These are phyloP conservation scores for Starmerella roubikii DNA, from an alignment of 805 yeast species.

Conservation along the genomic window DNA sequence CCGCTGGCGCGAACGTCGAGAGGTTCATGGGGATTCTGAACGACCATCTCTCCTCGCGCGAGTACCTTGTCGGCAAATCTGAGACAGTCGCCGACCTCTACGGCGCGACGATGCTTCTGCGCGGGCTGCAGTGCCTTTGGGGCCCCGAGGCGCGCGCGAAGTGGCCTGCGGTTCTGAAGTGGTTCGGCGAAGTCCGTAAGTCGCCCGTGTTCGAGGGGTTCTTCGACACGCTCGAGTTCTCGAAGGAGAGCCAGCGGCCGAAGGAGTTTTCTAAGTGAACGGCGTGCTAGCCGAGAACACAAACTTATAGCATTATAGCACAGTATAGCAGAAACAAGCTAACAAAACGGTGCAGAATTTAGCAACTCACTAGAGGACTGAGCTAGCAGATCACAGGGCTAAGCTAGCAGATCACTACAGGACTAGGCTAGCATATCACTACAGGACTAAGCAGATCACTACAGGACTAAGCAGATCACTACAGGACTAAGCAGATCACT, in stretches of 20 bases:
- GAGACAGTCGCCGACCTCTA: slow-evolving; percentile 53
- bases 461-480: too few relatives aligned
- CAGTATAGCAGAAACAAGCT: too few relatives aligned
- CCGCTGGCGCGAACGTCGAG: slow-evolving; percentile 30
- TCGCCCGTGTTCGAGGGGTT: slow-evolving; percentile 37
- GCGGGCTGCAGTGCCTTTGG: slow-evolving; percentile 46
- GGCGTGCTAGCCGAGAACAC: too few relatives aligned
- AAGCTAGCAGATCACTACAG: too few relatives aligned
- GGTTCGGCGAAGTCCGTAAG: slow-evolving; percentile 46
- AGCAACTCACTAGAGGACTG: too few relatives aligned
- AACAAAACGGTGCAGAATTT: too few relatives aligned
- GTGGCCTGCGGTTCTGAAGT: slow-evolving; percentile 53
- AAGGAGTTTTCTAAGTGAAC: background rate
- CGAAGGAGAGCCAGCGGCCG: slow-evolving; percentile 39
- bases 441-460: too few relatives aligned
- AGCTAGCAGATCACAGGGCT: too few relatives aligned
- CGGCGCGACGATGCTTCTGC: slow-evolving; percentile 35
- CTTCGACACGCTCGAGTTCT: slow-evolving; percentile 41
- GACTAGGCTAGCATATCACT: too few relatives aligned
- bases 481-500: too few relatives aligned
- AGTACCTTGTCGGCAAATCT: slow-evolving; percentile 60
- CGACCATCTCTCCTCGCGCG: slow-evolving; percentile 41
- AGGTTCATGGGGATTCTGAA: slow-evolving; percentile 20
- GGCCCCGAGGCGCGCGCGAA: slow-evolving; percentile 51
- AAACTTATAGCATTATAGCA: too few relatives aligned